Conservation (phyloP, 2,329 filamentous ascomycete species). For the Apiospora malaysiana region DNA sequence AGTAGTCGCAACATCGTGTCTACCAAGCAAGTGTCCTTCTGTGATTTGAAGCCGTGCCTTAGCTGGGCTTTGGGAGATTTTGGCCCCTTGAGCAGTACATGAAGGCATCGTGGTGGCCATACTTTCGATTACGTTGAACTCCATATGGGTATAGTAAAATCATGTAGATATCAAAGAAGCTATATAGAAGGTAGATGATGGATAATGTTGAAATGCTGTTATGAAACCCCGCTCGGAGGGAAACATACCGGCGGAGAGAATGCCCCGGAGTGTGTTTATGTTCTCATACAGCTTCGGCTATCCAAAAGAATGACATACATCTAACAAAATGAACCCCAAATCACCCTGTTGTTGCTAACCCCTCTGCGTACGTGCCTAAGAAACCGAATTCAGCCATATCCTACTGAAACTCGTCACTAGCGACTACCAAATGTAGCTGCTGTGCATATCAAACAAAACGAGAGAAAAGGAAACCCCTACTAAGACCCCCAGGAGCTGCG, state of each 20-base stretch:
- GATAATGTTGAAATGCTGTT: not conserved
- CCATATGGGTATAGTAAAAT: not conserved
- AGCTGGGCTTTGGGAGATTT: not conserved
- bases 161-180: not conserved
- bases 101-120: not conserved
- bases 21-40: not conserved
- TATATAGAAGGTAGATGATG: not conserved
- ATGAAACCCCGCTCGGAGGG: not conserved
- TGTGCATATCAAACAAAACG: too few relatives aligned
- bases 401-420: too few relatives aligned
- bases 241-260: not conserved
- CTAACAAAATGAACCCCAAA: not conserved
- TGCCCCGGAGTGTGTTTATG: not conserved
- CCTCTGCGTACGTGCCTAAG: too few relatives aligned
- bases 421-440: too few relatives aligned
- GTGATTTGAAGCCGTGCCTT: not conserved
- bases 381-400: too few relatives aligned
- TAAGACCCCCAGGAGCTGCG: too few relatives aligned
- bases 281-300: not conserved
- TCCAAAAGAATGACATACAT: not conserved
- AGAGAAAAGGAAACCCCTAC: too few relatives aligned
- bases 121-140: not conserved
- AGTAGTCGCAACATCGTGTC: conserved; percentile 40
- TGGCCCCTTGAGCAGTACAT: not conserved
- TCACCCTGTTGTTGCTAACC: not conserved